phyloP scores from a whole-genome alignment of 805 yeast genomes.

The Isabelozyma rhagii region DNA sequence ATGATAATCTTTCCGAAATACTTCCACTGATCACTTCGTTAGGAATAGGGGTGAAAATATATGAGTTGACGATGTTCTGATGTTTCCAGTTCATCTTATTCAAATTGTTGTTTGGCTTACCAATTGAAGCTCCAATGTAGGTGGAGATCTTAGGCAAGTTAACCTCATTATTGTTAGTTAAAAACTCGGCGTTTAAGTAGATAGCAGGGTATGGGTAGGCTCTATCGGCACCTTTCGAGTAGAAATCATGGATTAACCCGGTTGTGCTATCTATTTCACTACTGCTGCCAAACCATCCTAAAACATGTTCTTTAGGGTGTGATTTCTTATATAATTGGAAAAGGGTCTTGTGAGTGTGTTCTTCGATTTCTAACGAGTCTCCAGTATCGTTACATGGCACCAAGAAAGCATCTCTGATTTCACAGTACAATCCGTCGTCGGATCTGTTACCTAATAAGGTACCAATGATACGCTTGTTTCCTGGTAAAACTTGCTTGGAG shows the following conservation, averaged over 20 bases:
- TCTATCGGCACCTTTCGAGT: slow-evolving; percentile 64
- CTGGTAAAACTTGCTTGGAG: slow-evolving; percentile 44
- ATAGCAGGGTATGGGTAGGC: slow-evolving; percentile 75
- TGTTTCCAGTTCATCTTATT: slow-evolving; percentile 39
- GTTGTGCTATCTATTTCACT: slow-evolving; percentile 64
- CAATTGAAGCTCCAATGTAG: slow-evolving; percentile 76
- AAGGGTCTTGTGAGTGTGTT: slow-evolving; percentile 68
- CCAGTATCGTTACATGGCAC: slow-evolving; percentile 76
- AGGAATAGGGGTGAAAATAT: slow-evolving; percentile 75
- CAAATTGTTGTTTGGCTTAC: slow-evolving; percentile 26
- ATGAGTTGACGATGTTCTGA: slow-evolving; percentile 30
- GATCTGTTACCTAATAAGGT: slow-evolving; percentile 78
- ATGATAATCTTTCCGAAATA: slow-evolving; percentile 53
- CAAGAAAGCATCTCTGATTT: slow-evolving; percentile 70
- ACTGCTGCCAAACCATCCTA: slow-evolving; percentile 82
- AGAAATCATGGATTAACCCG: slow-evolving; percentile 78
- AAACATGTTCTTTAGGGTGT: slow-evolving; percentile 71
- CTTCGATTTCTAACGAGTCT: slow-evolving; percentile 74
- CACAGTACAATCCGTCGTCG: slow-evolving; percentile 77
- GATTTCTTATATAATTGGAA: slow-evolving; percentile 71
- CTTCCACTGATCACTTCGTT: slow-evolving; percentile 55
- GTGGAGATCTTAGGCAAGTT: slow-evolving; percentile 57
- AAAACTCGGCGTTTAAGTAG: slow-evolving; percentile 68
- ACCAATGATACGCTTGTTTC: slow-evolving; percentile 65
- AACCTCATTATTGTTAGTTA: slow-evolving; percentile 42